Evolutionary conservation across 1,284 basidiomycete species (phyloP), one percentile per base, ranked within the genome.

Genomic region (Puccinia horiana): DNA sequence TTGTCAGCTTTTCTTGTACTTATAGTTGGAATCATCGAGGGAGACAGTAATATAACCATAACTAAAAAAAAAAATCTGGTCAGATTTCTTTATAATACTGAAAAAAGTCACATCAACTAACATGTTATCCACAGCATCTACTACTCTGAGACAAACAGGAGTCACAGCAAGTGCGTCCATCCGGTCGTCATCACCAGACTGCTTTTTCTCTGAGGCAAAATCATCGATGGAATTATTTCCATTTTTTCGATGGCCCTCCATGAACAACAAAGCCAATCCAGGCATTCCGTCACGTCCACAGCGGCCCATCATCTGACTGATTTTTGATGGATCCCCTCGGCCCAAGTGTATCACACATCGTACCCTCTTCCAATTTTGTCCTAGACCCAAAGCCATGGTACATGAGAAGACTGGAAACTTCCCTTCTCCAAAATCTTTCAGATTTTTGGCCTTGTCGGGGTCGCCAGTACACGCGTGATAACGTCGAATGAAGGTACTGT

Each of bases 321-420:
- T 72, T 20, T 18, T 70, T 26, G 35, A 26, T 37, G 67, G 67
- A 35, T 70, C 67, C 5, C 32, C 42, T 29, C 35, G 42, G 23
- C 29, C 67, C 29, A 35, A 11, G 20, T 40, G 35, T 23, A 70
- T 44, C 8, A 70, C 67, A 70, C 67, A 70, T 70, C 35, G 23
- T 9, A 70, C 67, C n/a, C n/a, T 5, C 35, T 70, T 23, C 67
- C 23, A 37, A 35, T 29, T 44, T 35, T 70, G 67, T 8, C 67
- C 67, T n/a, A 72, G 26, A 26, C 69, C 37, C 12, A 72, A 35
- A 2, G 37, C 69, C 69, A 72, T 72, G 11, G 69, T 72, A 18
- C 26, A 26, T 29, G 47, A 72, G n/a, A 72, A 26, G 5, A 72
- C n/a, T n/a, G 40, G 47, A n/a, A 72, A 72, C 2, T 44, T 6